Percentiles rank a stretch among this genome's conserved stretches.
These are phyloP conservation scores for Euphorbia celastroides DNA, from an alignment of 441 rosid genomes.

Conservation along the genomic window DNA sequence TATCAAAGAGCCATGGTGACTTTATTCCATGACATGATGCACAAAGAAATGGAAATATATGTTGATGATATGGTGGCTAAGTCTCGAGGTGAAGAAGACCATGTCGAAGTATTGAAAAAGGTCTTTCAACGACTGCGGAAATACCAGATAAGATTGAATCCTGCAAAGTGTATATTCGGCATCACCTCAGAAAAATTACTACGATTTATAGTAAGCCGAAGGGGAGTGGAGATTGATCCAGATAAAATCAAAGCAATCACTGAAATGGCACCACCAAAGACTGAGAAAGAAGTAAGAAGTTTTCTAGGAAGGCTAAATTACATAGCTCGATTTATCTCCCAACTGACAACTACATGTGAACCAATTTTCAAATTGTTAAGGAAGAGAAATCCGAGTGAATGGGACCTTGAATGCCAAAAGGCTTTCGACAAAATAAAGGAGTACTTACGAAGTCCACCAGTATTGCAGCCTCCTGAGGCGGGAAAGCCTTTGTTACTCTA, in stretches of 20 bases:
- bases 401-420: not conserved
- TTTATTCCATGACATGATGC: not conserved
- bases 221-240: not conserved
- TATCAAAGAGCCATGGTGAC: not conserved
- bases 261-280: not conserved
- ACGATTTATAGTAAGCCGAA: not conserved
- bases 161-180: not conserved
- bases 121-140: not conserved
- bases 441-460: not conserved
- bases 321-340: not conserved
- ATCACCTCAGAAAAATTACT: not conserved
- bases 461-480: not conserved
- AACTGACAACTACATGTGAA: not conserved
- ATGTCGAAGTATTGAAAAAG: not conserved
- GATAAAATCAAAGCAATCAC: not conserved
- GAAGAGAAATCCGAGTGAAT: not conserved
- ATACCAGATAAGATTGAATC: not conserved
- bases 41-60: too few relatives aligned
- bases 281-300: not conserved
- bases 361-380: not conserved
- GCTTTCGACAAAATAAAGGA: not conserved
- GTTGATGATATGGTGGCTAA: not conserved
- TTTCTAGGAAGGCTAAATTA: not conserved
- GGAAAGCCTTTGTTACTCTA: not conserved
- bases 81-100: not conserved